Evolutionary conservation across 2,329 filamentous ascomycete species (phyloP).

Genomic region (Aureobasidium sp.): DNA sequence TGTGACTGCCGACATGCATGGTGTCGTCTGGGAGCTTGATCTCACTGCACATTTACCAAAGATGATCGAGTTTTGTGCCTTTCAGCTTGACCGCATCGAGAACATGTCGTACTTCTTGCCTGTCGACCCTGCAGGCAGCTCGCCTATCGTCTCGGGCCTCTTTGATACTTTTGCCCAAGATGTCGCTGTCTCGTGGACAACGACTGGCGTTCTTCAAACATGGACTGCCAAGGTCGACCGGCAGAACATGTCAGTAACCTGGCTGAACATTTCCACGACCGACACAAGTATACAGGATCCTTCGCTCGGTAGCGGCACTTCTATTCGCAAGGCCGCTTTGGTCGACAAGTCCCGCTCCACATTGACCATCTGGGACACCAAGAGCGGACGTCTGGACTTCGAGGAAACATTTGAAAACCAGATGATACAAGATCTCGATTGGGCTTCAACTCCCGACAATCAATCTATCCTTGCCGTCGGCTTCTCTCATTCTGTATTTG

Average conservation of each 20-base stretch:
- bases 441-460: conserved; percentile 84
- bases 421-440: conserved; percentile 78
- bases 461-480: conserved; percentile 90
- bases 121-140: conserved; percentile 76
- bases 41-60: conserved; percentile 29
- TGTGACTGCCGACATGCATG: conserved; percentile 69
- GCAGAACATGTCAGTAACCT: conserved; percentile 58
- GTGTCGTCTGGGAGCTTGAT: conserved; percentile 71
- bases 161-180: conserved; percentile 82
- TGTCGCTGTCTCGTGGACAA: conserved; percentile 77
- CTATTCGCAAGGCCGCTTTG: conserved; percentile 77
- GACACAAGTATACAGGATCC: conserved; percentile 69
- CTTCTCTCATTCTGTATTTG: conserved; percentile 75
- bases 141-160: conserved; percentile 65
- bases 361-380: conserved; percentile 86
- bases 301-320: conserved; percentile 75
- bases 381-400: conserved; percentile 73
- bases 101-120: conserved; percentile 54
- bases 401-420: conserved; percentile 55
- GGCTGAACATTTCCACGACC: conserved; percentile 74
- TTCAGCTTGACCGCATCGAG: conserved; percentile 54
- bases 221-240: conserved; percentile 74
- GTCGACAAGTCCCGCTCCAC: conserved; percentile 67
- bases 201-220: conserved; percentile 66
- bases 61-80: conserved; percentile 62